A percentile compares a stretch with the other conserved stretches of the same genome.
phyloP scores from a whole-genome alignment of 2,329 filamentous ascomycete genomes.

The Ophiostoma perfectum region DNA sequence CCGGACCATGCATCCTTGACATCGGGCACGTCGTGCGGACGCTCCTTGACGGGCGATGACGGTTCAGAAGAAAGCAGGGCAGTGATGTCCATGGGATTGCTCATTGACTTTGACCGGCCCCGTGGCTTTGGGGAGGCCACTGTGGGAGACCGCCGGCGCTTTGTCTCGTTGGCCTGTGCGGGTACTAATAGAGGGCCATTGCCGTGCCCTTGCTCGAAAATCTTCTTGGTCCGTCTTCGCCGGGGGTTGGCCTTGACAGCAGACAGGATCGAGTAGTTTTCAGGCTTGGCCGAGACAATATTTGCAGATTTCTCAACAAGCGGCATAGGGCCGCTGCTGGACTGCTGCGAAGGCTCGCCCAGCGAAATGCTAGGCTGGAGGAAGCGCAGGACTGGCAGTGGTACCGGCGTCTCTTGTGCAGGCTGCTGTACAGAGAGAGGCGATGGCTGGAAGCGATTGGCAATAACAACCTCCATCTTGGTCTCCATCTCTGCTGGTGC shows the following conservation, averaged over 20 bases:
- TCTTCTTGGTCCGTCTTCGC: constrained; percentile 21
- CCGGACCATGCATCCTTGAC: constrained; percentile 5
- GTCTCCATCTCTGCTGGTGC: constrained; percentile 22
- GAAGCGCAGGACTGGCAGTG: background rate
- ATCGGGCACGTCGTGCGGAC: background rate
- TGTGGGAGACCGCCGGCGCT: background rate
- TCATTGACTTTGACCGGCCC: constrained; percentile 19
- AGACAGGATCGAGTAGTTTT: constrained; percentile 43
- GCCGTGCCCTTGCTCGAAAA: constrained; percentile 18
- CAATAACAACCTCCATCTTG: background rate
- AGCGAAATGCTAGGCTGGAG: background rate
- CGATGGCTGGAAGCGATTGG: background rate
- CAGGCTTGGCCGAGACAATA: background rate
- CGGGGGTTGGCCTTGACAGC: constrained; percentile 45
- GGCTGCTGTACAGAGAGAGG: background rate
- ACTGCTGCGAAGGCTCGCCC: no score
- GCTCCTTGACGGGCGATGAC: background rate
- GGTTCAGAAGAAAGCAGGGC: constrained; percentile 1
- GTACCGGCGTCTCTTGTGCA: background rate
- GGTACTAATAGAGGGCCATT: background rate
- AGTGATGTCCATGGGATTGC: constrained; percentile 1
- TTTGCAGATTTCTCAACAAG: constrained; percentile 14
- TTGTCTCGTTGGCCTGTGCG: background rate
- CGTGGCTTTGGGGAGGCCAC: background rate
- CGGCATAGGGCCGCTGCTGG: background rate